Base-by-base conservation (phyloP, 371 early-diverging fungal species). In the Apophysomyces sp. region DNA sequence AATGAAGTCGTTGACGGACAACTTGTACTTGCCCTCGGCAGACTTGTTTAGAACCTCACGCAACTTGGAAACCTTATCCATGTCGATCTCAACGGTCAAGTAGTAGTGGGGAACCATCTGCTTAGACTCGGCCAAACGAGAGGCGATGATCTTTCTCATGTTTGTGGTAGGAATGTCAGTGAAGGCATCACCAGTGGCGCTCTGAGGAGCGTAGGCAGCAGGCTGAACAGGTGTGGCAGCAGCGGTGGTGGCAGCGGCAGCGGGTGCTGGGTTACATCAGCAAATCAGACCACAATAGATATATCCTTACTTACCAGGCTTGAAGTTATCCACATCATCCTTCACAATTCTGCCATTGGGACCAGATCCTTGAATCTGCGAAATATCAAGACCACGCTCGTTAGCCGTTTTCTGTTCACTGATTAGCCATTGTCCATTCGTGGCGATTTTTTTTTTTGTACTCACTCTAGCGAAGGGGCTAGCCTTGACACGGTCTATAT, bases 1-100 rank as follows among this genome's bases (percentile, higher is more conserved):
- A 36, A 98, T 88, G 72, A 99, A 98, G 81, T 99, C 99, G 75
- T 99, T 99, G 77, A 99, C 93, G 16, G 98, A 96, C 37, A 98
- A 80, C 87, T 97, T 98, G 89, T 89, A 95, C 71, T 92, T 86
- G 58, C 93, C 97, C 62, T 93, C 88, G 30, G 86, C 76, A 27
- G 91, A 82, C 65, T 84, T 86, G 88, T 98, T 98, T 58, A 98
- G 84, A 15, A 88, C 89, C 67, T 92, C 86, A 69, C 99, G 93
- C 60, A 98, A 86, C 81, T 89, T 92, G 78, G 67, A 78, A 63
- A 84, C 77, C 81, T 92, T 92, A 77, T 96, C 95, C 84, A 94
- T 93, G 69, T 91, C 83, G 71, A 94, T 76, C 71, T 94, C 95
- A 60, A 88, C 82, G 28, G 95, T 95, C 70, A 97, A 80, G 73